Conservation (phyloP, 352 stramenopile species). For the Pythium coloratum region DNA sequence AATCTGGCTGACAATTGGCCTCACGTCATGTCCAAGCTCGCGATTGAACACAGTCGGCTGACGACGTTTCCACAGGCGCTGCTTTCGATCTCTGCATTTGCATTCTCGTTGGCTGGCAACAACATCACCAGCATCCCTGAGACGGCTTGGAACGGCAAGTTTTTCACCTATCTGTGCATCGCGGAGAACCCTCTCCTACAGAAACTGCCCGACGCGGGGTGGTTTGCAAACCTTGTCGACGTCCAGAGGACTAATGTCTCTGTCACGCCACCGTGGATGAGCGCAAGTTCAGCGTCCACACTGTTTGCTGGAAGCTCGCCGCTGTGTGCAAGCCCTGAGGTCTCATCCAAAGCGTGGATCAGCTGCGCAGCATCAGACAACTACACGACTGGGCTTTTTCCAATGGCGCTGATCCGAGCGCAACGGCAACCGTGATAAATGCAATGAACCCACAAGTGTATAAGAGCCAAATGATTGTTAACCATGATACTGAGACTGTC, state of each 20-base stretch:
- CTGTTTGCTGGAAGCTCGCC: constrained; percentile 2
- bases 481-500: too few relatives aligned
- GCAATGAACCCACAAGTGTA: too few relatives aligned
- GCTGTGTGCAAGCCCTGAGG: not conserved
- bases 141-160: not conserved
- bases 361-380: not conserved
- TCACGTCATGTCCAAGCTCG: constrained; percentile 4
- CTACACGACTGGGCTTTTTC: too few relatives aligned
- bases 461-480: too few relatives aligned
- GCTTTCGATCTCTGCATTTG: not conserved
- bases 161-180: constrained; percentile 5
- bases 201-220: not conserved
- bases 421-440: too few relatives aligned
- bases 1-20: constrained; percentile 11
- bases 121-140: not conserved
- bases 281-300: too few relatives aligned
- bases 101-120: constrained; percentile 16
- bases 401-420: too few relatives aligned
- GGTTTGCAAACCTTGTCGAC: not conserved
- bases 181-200: not conserved
- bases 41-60: constrained; percentile 13
- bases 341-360: not conserved
- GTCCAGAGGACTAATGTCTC: not conserved
- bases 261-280: not conserved
- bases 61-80: not conserved